A percentile compares a stretch with the other conserved stretches of the same genome.
These are phyloP conservation scores for Fusarium sp. DNA, from an alignment of 2,329 filamentous ascomycete species.

Conservation along the genomic window DNA sequence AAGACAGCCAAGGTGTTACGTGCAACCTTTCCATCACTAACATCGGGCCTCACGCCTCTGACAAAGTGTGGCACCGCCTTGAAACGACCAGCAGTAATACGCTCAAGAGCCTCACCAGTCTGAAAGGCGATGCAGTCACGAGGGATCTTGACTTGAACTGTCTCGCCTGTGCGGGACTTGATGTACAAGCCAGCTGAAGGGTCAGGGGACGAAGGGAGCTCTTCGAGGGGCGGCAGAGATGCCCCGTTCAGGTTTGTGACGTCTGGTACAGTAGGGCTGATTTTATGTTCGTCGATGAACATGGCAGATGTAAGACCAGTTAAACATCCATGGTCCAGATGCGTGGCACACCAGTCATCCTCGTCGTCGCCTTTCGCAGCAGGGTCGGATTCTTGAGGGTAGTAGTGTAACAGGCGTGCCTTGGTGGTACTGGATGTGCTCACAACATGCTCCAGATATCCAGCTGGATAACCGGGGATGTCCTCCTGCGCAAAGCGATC, in stretches of 20 bases:
- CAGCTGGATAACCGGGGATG: constrained; percentile 79
- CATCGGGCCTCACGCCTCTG: constrained; percentile 74
- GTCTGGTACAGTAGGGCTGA: constrained; percentile 53
- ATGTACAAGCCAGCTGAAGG: constrained; percentile 93
- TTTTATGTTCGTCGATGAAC: constrained; percentile 84
- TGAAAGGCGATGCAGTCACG: constrained; percentile 94
- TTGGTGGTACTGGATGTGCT: constrained; percentile 89
- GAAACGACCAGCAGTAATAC: constrained; percentile 92
- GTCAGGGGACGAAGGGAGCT: constrained; percentile 83
- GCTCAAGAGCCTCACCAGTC: constrained; percentile 90
- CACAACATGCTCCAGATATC: constrained; percentile 90
- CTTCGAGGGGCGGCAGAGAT: constrained; percentile 68
- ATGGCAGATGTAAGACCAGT: constrained; percentile 95
- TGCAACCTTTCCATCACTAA: constrained; percentile 68
- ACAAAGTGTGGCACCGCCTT: constrained; percentile 98
- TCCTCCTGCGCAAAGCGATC: constrained; percentile 86
- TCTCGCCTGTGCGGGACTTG: constrained; percentile 82
- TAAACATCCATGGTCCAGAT: constrained; percentile 92
- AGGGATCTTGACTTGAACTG: constrained; percentile 93
- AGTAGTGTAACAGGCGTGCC: constrained; percentile 93
- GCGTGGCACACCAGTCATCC: constrained; percentile 95
- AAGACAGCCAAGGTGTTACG: constrained; percentile 95
- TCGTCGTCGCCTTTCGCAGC: constrained; percentile 62
- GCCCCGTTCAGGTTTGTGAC: constrained; percentile 42
- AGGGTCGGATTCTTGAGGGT: constrained; percentile 68